Evolutionary conservation across 768 basidiomycete genomes (phyloP), one percentile per base, ranked within the genome.

Genomic region (Mycena chlorophos): DNA sequence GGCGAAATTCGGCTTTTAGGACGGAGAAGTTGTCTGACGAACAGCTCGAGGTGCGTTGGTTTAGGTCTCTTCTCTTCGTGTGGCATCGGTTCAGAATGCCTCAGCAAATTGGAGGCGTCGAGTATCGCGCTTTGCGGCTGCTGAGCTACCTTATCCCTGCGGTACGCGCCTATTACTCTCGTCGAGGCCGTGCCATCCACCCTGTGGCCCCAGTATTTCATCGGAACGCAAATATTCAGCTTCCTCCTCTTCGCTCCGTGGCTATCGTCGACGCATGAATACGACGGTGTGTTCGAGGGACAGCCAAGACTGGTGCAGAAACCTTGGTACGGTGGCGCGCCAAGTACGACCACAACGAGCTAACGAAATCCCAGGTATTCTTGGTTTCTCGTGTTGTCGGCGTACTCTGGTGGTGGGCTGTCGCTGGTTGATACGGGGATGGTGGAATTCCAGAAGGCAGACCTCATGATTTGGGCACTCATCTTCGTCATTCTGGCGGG

Each of bases 101-200:
- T n/a, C n/a, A n/a, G n/a, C n/a, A n/a, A 58, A 69, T 93, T 17
- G 89, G 89, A 3, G 89, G 89, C 0, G 81, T 88, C 22, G 91
- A 93, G 71, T 91, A 86, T 67, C 70, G 83, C 3, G 86, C 88
- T 3, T 68, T 91, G 61, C 73, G 74, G 50, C 55, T 81, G 52
- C 67, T 82, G 61, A 81, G 76, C 55, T 82, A 76, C 63, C 58
- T 82, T 10, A 75, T 82, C 10, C 79, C 80, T 28, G 31, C 68
- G 17, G 81, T 82, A 53, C 50, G 77, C 68, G 22, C 6, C 27
- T 6, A 20, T 25, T 22, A 19, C 19, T 34, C 25, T 27, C 45
- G 42, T 23, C 48, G 16, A 49, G 26, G 5, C 29, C 55, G 70
- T 49, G 52, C 48, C 25, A 23, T 23, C 70, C 46, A 62, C 75